Base-by-base conservation (phyloP, 345 rosid species). In the Fremontodendron californicum region DNA sequence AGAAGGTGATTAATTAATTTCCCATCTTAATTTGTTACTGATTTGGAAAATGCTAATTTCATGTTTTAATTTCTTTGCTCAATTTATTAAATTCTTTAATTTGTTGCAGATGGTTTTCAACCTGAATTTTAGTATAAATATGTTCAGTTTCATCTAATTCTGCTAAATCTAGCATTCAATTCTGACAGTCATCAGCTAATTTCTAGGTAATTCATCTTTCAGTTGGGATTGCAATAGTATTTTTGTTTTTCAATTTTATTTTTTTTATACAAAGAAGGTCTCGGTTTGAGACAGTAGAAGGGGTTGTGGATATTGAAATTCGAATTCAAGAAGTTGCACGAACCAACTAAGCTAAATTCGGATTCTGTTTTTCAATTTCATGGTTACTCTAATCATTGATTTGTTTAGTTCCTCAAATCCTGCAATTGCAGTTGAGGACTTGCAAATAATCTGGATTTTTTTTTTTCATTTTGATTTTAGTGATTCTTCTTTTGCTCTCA, bases 1-100 rank as follows among this genome's bases (percentile, higher is more conserved):
- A 91, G 98, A 87, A 93, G 99, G 99, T 92, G 46, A 61, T n/a
- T n/a, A n/a, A n/a, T n/a, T n/a, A n/a, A 52, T 48, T 3, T 25
- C 15, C 10, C 39, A 43, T 40, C 37, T n/a, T n/a, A n/a, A n/a
- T 15, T 18, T 42, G 11, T 4, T 43, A 46, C 31, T 45, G 74
- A 10, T n/a, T 55, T 9, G n/a, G 23, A 3, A 12, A 55, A 19
- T 54, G 27, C 25, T 23, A 15, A 11, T 55, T 60, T 12, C 73
- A 58, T 27, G 55, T 64, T 15, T 27, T n/a, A n/a, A n/a, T 52
- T 52, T 68, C 12, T 61, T 13, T 19, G 55, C 16, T 43, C 21
- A 43, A 2, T 49, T 4, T 42, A 1, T 35, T 11, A 4, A 55
- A 29, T 52, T 52, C 78, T 42, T 73, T 6, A 3, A 1, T 37